Conservation (phyloP, 1,284 basidiomycete genomes). For the Phlebopus sp. region DNA sequence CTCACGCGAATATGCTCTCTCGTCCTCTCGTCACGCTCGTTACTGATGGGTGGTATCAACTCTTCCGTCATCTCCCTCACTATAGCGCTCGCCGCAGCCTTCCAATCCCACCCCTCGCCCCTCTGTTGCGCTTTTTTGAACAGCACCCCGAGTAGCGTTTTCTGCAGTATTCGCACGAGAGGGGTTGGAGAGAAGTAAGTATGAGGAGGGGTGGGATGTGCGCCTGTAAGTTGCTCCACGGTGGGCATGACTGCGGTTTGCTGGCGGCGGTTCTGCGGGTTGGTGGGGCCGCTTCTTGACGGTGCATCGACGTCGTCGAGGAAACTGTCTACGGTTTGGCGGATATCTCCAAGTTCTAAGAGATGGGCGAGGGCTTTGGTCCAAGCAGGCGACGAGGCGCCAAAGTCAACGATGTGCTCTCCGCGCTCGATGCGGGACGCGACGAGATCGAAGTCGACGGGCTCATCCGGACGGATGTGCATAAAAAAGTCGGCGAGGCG, state of each 20-base stretch:
- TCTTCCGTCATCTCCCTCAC: conserved; percentile 16
- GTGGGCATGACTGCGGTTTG: conserved; percentile 21
- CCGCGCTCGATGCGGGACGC: conserved; percentile 15
- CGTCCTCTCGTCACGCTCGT: not conserved
- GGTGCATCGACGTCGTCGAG: not conserved
- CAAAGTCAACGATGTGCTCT: not conserved
- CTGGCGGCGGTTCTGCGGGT: not conserved
- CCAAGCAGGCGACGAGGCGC: conserved; percentile 11
- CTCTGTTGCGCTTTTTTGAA: conserved; percentile 22
- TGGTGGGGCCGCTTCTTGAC: not conserved
- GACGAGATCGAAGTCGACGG: conserved; percentile 15
- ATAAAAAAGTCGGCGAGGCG: conserved; percentile 25
- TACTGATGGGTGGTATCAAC: conserved; percentile 21
- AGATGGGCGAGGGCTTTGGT: conserved; percentile 19
- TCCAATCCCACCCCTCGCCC: conserved; percentile 23
- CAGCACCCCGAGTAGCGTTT: conserved; percentile 19
- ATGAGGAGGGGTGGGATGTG: not conserved
- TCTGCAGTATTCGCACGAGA: conserved; percentile 22
- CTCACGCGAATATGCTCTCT: not conserved
- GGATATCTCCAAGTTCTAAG: conserved; percentile 17
- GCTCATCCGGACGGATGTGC: conserved; percentile 20
- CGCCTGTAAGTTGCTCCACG: conserved; percentile 3
- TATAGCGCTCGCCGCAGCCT: conserved; percentile 11
- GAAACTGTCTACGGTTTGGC: conserved; percentile 7
- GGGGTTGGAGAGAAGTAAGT: conserved; percentile 18